phyloP scores from a whole-genome alignment of 2,329 filamentous ascomycete species.

The Pseudophaeomoniella oleicola region DNA sequence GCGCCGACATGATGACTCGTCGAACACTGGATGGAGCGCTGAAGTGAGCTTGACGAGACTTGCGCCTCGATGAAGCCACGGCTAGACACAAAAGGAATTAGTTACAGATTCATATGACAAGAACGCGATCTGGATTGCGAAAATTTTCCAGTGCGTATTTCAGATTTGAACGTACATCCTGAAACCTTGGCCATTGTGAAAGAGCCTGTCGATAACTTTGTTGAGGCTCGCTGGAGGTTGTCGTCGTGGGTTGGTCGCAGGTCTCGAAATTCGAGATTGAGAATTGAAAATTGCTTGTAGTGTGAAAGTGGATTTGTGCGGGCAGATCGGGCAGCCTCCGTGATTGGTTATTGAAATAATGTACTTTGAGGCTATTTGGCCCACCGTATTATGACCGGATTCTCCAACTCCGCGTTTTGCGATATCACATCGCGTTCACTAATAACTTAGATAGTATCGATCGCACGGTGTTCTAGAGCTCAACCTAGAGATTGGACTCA shows the following conservation, averaged over 20 bases:
- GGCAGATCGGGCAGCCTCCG: background rate
- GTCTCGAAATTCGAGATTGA: conserved; percentile 1
- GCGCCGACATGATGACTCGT: conserved; percentile 93
- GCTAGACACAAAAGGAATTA: conserved; percentile 11
- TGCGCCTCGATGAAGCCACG: conserved; percentile 68
- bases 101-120: too few species aligned
- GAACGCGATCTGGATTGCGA: background rate
- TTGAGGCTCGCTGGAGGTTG: background rate
- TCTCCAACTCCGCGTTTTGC: too few species aligned
- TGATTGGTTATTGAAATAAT: conserved; percentile 1
- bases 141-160: too few species aligned
- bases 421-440: too few species aligned
- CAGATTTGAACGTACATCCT: conserved; percentile 1
- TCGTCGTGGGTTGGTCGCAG: conserved; percentile 1
- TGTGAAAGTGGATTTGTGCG: conserved; percentile 1
- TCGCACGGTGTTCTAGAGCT: too few species aligned
- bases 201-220: background rate
- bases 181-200: conserved; percentile 2
- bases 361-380: too few species aligned
- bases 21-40: conserved; percentile 84
- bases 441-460: too few species aligned
- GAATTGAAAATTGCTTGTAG: background rate
- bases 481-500: too few species aligned
- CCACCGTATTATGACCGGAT: too few species aligned
- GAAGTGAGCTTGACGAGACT: conserved; percentile 99